Evolutionary conservation across 306 rosid species (phyloP).

Genomic region (Lablab purpureus): DNA sequence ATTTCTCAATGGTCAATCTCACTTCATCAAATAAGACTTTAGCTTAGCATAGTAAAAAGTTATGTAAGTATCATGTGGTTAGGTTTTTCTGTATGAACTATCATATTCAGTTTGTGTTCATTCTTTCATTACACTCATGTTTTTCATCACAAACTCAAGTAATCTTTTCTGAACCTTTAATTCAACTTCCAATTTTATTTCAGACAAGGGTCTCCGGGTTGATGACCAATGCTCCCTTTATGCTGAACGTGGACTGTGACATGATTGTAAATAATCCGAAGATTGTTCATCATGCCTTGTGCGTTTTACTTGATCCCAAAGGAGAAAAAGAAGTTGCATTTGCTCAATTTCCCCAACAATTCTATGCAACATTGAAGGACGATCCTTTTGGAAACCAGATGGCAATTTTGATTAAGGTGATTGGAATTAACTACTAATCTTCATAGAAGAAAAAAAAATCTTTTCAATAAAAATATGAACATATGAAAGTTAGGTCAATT

Average conservation of each 20-base stretch:
- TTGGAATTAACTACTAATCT: not conserved
- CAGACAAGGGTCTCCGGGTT: constrained; percentile 79
- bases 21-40: not conserved
- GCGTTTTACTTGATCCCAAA: constrained; percentile 57
- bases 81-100: not conserved
- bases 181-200: not conserved
- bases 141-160: not conserved
- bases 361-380: constrained; percentile 65
- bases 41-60: not conserved
- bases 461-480: no score
- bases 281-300: constrained; percentile 61
- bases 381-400: constrained; percentile 79
- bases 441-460: no score
- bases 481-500: not conserved
- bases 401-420: not conserved
- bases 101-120: not conserved
- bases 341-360: constrained; percentile 62
- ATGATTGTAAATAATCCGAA: constrained; percentile 72
- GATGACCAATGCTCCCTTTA: constrained; percentile 73
- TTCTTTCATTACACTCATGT: not conserved
- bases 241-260: constrained; percentile 83
- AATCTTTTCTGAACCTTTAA: not conserved
- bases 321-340: constrained; percentile 62
- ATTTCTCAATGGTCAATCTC: not conserved
- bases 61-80: not conserved